Evolutionary conservation across 106 monocot genomes (phyloP).

Genomic region (Hemerocallis citrina): DNA sequence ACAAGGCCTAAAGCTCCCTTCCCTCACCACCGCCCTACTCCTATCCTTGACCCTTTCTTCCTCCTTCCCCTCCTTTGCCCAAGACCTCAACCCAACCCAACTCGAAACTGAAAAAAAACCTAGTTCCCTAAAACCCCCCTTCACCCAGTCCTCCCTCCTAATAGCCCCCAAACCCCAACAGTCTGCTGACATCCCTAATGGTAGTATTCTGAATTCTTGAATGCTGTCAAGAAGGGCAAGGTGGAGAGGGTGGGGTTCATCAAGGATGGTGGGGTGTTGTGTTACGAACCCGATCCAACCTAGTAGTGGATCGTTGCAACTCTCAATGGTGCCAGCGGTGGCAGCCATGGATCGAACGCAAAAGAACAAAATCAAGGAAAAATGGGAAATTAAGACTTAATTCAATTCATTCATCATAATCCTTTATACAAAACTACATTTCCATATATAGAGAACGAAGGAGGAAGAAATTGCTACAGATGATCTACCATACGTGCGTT

Average conservation of each 20-base stretch:
- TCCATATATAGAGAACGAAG: too few species aligned
- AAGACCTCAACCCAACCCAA: constrained; percentile 25
- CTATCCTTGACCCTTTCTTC: constrained; percentile 23
- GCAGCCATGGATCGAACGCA: too few species aligned
- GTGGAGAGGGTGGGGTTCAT: constrained; percentile 93
- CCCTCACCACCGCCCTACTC: constrained; percentile 13
- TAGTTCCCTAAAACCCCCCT: constrained; percentile 25
- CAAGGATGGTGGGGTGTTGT: constrained; percentile 80
- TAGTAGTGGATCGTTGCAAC: too few species aligned
- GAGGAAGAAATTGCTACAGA: too few species aligned
- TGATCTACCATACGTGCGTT: too few species aligned
- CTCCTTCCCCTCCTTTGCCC: constrained; percentile 24
- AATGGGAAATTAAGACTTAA: too few species aligned
- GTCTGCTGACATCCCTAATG: constrained; percentile 76
- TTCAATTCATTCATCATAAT: too few species aligned
- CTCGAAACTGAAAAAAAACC: constrained; percentile 30
- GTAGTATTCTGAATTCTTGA: constrained; percentile 97
- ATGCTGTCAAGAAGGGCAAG: constrained; percentile 90
- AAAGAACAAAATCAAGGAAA: too few species aligned
- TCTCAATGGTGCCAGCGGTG: too few species aligned
- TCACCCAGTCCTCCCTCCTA: constrained; percentile 40
- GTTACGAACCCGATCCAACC: too few species aligned
- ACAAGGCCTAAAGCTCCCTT: neutral
- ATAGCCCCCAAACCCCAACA: constrained; percentile 69
- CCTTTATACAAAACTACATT: too few species aligned